Percentiles rank a stretch among this genome's conserved stretches.
These are phyloP conservation scores for Themeda triandra DNA, from an alignment of 176 grass and related monocot genomes.

Conservation along the genomic window DNA sequence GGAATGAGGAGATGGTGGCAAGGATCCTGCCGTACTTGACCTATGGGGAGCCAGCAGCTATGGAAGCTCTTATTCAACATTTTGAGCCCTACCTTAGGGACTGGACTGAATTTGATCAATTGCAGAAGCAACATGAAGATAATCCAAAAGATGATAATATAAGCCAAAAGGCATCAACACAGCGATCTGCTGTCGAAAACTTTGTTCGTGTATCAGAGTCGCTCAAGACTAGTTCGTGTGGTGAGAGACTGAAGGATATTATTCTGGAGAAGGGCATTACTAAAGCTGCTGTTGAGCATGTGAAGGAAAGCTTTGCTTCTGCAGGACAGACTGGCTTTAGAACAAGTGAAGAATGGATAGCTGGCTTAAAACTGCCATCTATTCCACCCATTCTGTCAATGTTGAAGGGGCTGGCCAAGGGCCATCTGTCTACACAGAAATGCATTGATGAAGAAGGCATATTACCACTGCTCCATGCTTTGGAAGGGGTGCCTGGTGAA, in stretches of 20 bases:
- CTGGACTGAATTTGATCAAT: constrained; percentile 74
- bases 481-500: constrained; percentile 88
- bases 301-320: constrained; percentile 78
- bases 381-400: constrained; percentile 87
- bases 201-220: constrained; percentile 98
- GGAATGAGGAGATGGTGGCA: constrained; percentile 98
- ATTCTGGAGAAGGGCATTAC: constrained; percentile 91
- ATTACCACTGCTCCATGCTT: constrained; percentile 84
- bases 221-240: constrained; percentile 91
- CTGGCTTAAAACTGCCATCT: constrained; percentile 76
- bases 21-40: constrained; percentile 98
- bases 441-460: constrained; percentile 88
- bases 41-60: constrained; percentile 84
- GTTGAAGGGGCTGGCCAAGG: constrained; percentile 89
- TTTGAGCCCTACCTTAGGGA: constrained; percentile 87
- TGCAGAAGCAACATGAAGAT: constrained; percentile 80
- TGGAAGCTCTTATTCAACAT: constrained; percentile 95
- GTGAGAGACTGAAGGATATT: constrained; percentile 93
- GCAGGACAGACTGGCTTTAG: constrained; percentile 54
- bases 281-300: constrained; percentile 57
- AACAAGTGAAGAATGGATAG: constrained; percentile 76
- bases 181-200: constrained; percentile 85
- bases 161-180: constrained; percentile 52
- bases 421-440: constrained; percentile 87
- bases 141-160: constrained; percentile 76